These are phyloP conservation scores for Glycine soja DNA, from an alignment of 306 rosid species.

Conservation along the genomic window DNA sequence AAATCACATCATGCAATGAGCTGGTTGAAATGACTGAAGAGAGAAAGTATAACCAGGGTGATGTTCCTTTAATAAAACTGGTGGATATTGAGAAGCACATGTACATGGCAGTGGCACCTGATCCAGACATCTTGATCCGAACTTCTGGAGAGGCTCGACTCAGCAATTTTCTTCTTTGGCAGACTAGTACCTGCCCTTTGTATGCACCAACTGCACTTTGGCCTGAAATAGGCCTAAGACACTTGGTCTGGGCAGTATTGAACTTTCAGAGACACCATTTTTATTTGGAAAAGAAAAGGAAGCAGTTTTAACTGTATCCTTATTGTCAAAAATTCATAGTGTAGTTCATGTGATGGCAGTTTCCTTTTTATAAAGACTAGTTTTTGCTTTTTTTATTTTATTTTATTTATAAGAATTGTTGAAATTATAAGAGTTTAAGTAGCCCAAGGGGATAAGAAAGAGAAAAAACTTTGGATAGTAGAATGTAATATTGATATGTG, in stretches of 20 bases:
- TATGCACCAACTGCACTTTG: conserved; percentile 74
- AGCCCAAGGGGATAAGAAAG: background rate
- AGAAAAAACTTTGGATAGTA: background rate
- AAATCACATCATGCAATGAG: conserved; percentile 42
- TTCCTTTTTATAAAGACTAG: background rate
- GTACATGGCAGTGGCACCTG: conserved; percentile 83
- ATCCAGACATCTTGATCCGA: conserved; percentile 75
- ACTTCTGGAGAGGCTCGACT: conserved; percentile 74
- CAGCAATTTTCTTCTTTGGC: conserved; percentile 89
- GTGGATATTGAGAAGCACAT: conserved; percentile 69
- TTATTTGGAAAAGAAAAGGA: conserved; percentile 70
- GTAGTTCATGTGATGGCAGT: background rate
- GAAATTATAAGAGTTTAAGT: background rate
- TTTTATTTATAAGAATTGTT: background rate
- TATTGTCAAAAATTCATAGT: background rate
- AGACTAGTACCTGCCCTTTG: conserved; percentile 67
- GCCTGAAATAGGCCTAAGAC: conserved; percentile 81
- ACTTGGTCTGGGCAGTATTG: conserved; percentile 70
- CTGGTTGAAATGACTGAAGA: conserved; percentile 42
- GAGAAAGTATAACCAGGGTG: conserved; percentile 36
- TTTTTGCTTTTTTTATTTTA: conserved; percentile 1
- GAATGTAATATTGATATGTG: background rate
- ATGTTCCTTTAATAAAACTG: conserved; percentile 55
- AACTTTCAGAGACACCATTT: conserved; percentile 66
- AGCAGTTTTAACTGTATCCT: conserved; percentile 40